These are phyloP conservation scores for Aureobasidium sp. DNA, from an alignment of 2,329 filamentous ascomycete species.

Conservation along the genomic window DNA sequence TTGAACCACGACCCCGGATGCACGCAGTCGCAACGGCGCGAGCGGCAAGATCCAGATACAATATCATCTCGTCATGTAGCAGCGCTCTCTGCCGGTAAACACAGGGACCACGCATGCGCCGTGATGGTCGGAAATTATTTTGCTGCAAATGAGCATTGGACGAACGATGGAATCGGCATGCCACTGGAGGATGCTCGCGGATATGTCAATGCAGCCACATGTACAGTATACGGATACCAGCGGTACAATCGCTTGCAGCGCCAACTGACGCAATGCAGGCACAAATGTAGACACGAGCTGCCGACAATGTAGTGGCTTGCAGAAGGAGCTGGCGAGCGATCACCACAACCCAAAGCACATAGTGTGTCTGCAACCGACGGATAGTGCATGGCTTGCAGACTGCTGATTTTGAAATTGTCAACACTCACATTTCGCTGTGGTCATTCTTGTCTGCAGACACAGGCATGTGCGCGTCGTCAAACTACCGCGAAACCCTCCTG, in stretches of 20 bases:
- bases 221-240: not conserved
- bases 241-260: not conserved
- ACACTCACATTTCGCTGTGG: too few species aligned
- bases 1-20: not conserved
- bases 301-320: not conserved
- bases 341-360: not conserved
- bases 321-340: not conserved
- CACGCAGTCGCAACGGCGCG: not conserved
- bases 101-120: not conserved
- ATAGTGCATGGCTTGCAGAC: too few species aligned
- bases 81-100: conserved; percentile 5
- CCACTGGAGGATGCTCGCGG: not conserved
- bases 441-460: too few species aligned
- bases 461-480: too few species aligned
- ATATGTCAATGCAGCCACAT: not conserved
- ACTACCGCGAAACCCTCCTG: too few species aligned
- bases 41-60: not conserved
- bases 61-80: not conserved
- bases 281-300: not conserved
- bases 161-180: not conserved
- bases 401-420: too few species aligned
- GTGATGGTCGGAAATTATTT: not conserved
- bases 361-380: too few species aligned
- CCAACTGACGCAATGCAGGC: not conserved
- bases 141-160: not conserved